Percentiles rank a stretch among this genome's conserved stretches.
Conservation (phyloP, 1,139 yeast species). For the Yamadazyma diddensiae region DNA sequence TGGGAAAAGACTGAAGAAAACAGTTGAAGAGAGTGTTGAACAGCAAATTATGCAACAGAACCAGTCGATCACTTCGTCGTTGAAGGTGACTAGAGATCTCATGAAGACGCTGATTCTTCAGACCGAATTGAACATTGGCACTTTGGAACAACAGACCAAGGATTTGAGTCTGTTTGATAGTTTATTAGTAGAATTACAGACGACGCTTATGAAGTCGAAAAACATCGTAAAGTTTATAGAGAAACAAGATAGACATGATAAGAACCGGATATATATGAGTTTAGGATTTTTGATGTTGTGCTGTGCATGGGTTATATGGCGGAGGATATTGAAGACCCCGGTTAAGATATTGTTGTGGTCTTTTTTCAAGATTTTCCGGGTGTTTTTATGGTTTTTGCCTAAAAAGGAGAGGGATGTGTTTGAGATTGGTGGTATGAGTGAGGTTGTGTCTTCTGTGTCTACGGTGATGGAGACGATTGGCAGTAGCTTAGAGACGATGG, state of each 20-base stretch:
- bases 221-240: slow-evolving; percentile 62
- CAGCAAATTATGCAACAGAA: slow-evolving; percentile 45
- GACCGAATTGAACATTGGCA: slow-evolving; percentile 59
- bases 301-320: slow-evolving; percentile 62
- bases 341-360: slow-evolving; percentile 58
- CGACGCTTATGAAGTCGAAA: slow-evolving; percentile 51
- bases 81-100: slow-evolving; percentile 53
- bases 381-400: slow-evolving; percentile 36
- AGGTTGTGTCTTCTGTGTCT: too few relatives aligned
- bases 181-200: slow-evolving; percentile 52
- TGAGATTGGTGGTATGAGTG: too few relatives aligned
- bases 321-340: slow-evolving; percentile 59
- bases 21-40: slow-evolving; percentile 18
- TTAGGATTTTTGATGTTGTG: slow-evolving; percentile 56
- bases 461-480: too few relatives aligned
- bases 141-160: slow-evolving; percentile 57
- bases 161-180: slow-evolving; percentile 54
- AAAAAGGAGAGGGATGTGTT: too few relatives aligned
- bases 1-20: slow-evolving; percentile 15
- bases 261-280: slow-evolving; percentile 56
- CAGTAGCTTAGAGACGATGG: neutral
- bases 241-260: slow-evolving; percentile 63
- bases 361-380: slow-evolving; percentile 43
- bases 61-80: slow-evolving; percentile 51
- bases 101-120: slow-evolving; percentile 56